phyloP scores from a whole-genome alignment of 306 rosid species.

The Echinosophora koreensis region DNA sequence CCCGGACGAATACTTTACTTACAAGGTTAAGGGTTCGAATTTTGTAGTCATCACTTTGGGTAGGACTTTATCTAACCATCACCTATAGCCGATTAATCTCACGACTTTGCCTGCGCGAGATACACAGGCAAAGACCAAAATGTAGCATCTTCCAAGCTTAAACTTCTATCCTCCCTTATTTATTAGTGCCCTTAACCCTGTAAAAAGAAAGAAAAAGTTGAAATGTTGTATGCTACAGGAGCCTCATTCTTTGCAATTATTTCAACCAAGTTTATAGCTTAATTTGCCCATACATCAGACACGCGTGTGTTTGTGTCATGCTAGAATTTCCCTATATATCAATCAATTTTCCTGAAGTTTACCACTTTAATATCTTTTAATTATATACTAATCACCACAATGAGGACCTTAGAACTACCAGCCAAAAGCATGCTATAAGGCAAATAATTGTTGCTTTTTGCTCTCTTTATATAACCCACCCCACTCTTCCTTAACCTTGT shows the following conservation, averaged over 20 bases:
- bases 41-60: no score
- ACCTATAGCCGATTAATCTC: no score
- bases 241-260: background rate
- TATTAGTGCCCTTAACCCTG: background rate
- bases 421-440: conserved; percentile 54
- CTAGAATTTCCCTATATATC: background rate
- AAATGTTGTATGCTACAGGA: background rate
- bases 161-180: background rate
- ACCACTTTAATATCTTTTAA: conserved; percentile 11
- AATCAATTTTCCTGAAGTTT: conserved; percentile 35
- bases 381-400: conserved; percentile 33
- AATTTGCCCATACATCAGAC: background rate
- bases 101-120: no score
- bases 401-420: conserved; percentile 35
- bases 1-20: no score
- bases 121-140: no score
- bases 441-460: conserved; percentile 61
- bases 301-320: conserved; percentile 21
- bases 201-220: background rate
- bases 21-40: no score
- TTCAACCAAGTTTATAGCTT: conserved; percentile 4
- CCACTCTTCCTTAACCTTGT: conserved; percentile 57
- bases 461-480: conserved; percentile 50
- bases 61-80: no score
- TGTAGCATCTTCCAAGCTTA: no score